These are phyloP conservation scores for Thecaphora thlaspeos DNA, from an alignment of 1,284 basidiomycete genomes.

Conservation along the genomic window DNA sequence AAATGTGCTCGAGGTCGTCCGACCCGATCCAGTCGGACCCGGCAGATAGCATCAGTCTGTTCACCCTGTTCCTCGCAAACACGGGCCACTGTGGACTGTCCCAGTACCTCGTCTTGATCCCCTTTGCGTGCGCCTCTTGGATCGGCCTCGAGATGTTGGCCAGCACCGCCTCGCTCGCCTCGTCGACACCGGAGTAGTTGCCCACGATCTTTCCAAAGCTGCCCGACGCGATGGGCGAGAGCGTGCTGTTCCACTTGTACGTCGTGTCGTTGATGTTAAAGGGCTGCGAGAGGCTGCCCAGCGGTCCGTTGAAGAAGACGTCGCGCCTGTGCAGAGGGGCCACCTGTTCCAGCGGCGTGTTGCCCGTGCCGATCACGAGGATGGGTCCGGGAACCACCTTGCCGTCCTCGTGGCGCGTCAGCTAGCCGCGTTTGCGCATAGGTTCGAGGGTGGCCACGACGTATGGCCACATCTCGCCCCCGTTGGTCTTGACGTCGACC, in stretches of 20 bases:
- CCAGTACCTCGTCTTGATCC: constrained; percentile 20
- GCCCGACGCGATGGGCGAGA: constrained; percentile 31
- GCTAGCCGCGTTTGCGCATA: constrained; percentile 25
- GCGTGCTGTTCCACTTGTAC: constrained; percentile 34
- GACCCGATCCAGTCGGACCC: constrained; percentile 39
- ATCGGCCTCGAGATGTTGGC: constrained; percentile 8
- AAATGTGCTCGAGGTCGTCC: constrained; percentile 35
- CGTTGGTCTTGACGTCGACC: constrained; percentile 47
- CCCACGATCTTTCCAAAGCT: constrained; percentile 2
- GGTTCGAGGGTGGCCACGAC: constrained; percentile 31
- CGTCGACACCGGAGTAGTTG: constrained; percentile 19
- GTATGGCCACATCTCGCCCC: constrained; percentile 22
- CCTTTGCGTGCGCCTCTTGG: constrained; percentile 9
- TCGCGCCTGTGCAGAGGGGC: constrained; percentile 14
- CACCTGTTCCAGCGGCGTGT: constrained; percentile 31
- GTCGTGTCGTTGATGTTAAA: constrained; percentile 8
- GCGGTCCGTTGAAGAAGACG: constrained; percentile 42
- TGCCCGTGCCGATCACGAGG: constrained; percentile 42
- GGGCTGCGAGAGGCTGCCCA: constrained; percentile 25
- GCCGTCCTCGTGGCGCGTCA: constrained; percentile 26
- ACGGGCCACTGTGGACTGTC: constrained; percentile 39
- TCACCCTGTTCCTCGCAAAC: constrained; percentile 27
- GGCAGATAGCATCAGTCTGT: constrained; percentile 25
- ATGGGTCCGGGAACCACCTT: constrained; percentile 31
- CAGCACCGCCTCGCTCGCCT: constrained; percentile 9